Conservation (phyloP, 1,139 yeast genomes). For the Blastobotrys indianensis region DNA sequence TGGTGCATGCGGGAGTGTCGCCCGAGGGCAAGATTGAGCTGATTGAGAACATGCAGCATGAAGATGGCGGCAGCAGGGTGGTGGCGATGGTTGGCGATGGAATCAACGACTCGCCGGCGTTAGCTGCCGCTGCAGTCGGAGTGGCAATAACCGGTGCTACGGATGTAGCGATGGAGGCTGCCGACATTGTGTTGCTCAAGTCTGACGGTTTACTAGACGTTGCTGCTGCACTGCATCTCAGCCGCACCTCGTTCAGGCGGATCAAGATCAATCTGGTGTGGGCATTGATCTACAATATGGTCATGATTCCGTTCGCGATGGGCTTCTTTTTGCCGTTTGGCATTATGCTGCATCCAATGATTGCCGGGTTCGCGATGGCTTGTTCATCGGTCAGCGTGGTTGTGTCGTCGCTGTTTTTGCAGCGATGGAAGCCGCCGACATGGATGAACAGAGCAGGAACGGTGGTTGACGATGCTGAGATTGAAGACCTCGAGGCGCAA, state of each 20-base stretch:
- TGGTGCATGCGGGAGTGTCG: conserved; percentile 69
- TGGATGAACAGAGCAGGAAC: conserved; percentile 15
- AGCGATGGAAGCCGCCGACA: conserved; percentile 35
- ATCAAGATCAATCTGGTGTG: conserved; percentile 78
- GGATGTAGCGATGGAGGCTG: conserved; percentile 93
- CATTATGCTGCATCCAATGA: conserved; percentile 79
- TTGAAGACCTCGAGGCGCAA: not conserved
- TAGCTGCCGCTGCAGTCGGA: conserved; percentile 83
- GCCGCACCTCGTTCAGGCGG: conserved; percentile 62
- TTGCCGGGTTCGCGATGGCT: conserved; percentile 88
- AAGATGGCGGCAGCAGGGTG: conserved; percentile 17
- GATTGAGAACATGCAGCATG: conserved; percentile 49
- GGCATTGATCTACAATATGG: conserved; percentile 77
- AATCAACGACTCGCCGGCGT: conserved; percentile 92
- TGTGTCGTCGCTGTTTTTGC: conserved; percentile 62
- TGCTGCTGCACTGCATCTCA: conserved; percentile 65
- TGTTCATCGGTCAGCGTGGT: conserved; percentile 87
- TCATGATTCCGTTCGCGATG: conserved; percentile 96
- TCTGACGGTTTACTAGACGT: conserved; percentile 53
- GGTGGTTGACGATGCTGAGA: not conserved
- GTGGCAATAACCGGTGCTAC: conserved; percentile 90
- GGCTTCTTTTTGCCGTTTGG: conserved; percentile 79
- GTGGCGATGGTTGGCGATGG: conserved; percentile 97
- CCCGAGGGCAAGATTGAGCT: conserved; percentile 75
- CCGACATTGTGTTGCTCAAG: conserved; percentile 71